Evolutionary conservation across 441 rosid species (phyloP).

Genomic region (Populus hybrid): DNA sequence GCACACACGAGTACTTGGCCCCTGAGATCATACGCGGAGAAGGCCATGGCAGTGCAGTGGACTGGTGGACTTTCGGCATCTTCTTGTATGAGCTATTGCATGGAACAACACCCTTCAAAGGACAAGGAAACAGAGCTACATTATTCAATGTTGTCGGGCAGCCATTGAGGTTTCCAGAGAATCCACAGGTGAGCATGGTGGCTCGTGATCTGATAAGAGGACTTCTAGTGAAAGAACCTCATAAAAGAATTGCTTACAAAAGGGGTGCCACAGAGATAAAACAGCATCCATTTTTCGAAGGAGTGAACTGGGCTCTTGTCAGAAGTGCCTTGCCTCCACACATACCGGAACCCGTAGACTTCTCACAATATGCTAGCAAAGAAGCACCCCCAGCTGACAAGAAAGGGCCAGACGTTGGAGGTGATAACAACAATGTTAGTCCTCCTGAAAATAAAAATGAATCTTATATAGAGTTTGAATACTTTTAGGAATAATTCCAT

Average conservation of each 20-base stretch:
- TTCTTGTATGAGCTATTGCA: conserved; percentile 75
- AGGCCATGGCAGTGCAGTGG: conserved; percentile 93
- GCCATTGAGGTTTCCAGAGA: conserved; percentile 71
- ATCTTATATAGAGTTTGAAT: conserved; percentile 69
- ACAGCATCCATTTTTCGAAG: conserved; percentile 84
- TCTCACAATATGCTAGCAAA: conserved; percentile 49
- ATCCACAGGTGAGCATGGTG: conserved; percentile 56
- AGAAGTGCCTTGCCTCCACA: conserved; percentile 80
- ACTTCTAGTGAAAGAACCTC: conserved; percentile 71
- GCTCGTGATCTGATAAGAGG: conserved; percentile 79
- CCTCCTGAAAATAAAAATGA: conserved; percentile 30
- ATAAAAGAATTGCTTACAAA: conserved; percentile 65
- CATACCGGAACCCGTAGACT: conserved; percentile 71
- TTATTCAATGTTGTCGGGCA: conserved; percentile 77
- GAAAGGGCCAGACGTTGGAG: conserved; percentile 22
- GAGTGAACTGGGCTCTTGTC: conserved; percentile 86
- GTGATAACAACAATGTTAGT: conserved; percentile 26
- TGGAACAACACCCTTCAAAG: conserved; percentile 83
- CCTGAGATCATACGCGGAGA: conserved; percentile 87
- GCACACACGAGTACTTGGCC: conserved; percentile 86
- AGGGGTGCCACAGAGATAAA: conserved; percentile 90
- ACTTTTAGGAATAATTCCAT: conserved; percentile 43
- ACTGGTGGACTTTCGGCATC: conserved; percentile 92
- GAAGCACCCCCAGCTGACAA: conserved; percentile 38
- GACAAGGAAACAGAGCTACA: conserved; percentile 76